Base-by-base conservation (phyloP, 2,329 filamentous ascomycete genomes). In the Apiospora saccharicola region DNA sequence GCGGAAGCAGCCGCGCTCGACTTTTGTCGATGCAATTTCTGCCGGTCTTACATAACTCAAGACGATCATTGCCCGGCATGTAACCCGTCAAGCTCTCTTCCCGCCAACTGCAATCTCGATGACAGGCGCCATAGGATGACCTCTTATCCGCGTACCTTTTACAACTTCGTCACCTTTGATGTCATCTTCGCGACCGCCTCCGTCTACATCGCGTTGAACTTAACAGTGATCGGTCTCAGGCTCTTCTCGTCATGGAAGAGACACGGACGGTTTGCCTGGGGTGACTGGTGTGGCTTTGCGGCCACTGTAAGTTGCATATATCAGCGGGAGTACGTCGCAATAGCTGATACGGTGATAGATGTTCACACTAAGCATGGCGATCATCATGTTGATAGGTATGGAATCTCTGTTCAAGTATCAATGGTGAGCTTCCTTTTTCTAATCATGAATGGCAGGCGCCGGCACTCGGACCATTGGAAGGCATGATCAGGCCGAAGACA, bases 131-230 rank as follows among this genome's bases (percentile, higher is more conserved):
- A 37, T 64, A 64, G 57, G 10, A 64, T 64, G 34, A 64, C 8
- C 57, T 41, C 34, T 37, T 64, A 64, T 34, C 57, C 57, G 57
- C 53, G 19, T 10, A 64, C 57, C 19, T 64, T 64, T 3, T 64
- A 64, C 57, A 64, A 64, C 19, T 64, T 64, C 10, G 57, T 41
- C 34, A 64, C 57, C 8, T 64, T 64, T 34, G 34, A 64, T 41
- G 19, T 41, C 34, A 41, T 64, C 12, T 64, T n/a, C 30, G 34
- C 10, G 19, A 64, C 57, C 19, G 57, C 57, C 0, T 64, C 57
- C 30, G 3, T 64, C 57, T 64, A 64, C 34, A 41, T 64, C 57
- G 22, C 7, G 8, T 24, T 64, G 57, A 64, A 64, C 13, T 34
- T 41, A 34, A 10, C 4, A 1, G 57, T 64, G 19, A 37, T 64